Conservation (phyloP, 2,329 filamentous ascomycete species). For the Epichloe sp. region DNA sequence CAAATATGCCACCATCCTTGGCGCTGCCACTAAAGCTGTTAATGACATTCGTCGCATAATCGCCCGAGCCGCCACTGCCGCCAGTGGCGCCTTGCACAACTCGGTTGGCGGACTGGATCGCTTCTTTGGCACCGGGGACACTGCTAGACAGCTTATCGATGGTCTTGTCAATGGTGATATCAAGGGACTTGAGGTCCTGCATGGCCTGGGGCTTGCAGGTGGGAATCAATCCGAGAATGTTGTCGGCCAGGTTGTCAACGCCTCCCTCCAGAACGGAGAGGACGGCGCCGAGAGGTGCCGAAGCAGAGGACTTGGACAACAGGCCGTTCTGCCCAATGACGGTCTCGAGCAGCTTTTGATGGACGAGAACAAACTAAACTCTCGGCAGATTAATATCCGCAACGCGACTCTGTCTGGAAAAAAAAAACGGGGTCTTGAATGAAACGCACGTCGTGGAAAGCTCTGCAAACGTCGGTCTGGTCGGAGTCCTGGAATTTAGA, state of each 20-base stretch:
- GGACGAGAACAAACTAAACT: conserved; percentile 7
- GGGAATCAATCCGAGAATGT: conserved; percentile 9
- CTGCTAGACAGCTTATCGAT: not conserved
- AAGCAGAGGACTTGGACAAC: conserved; percentile 6
- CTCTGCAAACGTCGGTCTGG: conserved; percentile 8
- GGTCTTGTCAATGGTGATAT: not conserved
- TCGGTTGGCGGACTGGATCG: not conserved
- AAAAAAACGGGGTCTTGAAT: too few species aligned
- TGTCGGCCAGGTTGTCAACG: conserved; percentile 10
- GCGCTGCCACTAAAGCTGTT: not conserved
- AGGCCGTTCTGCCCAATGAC: conserved; percentile 8
- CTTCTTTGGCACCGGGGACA: not conserved
- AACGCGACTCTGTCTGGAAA: too few species aligned
- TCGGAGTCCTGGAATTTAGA: conserved; percentile 3
- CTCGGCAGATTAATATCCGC: too few species aligned
- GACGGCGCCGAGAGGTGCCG: conserved; percentile 6
- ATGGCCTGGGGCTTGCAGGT: conserved; percentile 7
- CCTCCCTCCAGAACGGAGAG: conserved; percentile 9
- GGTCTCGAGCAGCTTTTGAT: conserved; percentile 10
- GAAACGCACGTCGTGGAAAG: conserved; percentile 6
- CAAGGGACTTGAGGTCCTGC: conserved; percentile 1
- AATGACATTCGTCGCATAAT: not conserved
- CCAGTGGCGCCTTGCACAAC: not conserved
- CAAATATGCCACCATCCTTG: not conserved
- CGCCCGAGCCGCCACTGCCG: not conserved